A percentile compares a stretch with the other conserved stretches of the same genome.
Evolutionary conservation across 306 rosid genomes (phyloP).

Genomic region (Fagus crenata): DNA sequence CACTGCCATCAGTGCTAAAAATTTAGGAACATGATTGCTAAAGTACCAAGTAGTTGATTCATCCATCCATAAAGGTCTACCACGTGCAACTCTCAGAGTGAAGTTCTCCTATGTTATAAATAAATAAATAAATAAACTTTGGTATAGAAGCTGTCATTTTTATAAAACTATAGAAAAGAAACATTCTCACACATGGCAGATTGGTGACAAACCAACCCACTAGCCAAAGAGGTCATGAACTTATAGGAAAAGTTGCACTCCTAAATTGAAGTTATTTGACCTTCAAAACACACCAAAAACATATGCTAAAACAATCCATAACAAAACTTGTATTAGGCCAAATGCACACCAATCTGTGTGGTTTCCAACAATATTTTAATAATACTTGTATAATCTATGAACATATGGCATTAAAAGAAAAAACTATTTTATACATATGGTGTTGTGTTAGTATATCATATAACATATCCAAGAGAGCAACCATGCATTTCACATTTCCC

Average conservation of each 20-base stretch:
- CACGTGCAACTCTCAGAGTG: no score
- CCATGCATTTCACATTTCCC: not conserved
- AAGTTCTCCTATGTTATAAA: no score
- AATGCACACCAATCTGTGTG: not conserved
- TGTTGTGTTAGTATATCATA: not conserved
- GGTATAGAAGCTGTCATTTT: not conserved
- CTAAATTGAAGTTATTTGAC: not conserved
- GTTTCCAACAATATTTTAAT: not conserved
- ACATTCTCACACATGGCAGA: not conserved
- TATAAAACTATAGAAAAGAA: not conserved
- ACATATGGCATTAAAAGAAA: not conserved
- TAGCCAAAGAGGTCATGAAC: not conserved
- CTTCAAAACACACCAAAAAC: not conserved
- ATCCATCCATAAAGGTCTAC: not conserved
- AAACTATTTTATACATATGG: not conserved
- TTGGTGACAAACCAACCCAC: not conserved
- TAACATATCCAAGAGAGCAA: not conserved
- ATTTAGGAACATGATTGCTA: not conserved
- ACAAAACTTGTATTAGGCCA: not conserved
- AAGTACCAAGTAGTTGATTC: not conserved
- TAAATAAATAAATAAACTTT: not conserved
- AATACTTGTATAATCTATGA: not conserved
- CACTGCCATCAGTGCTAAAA: not conserved
- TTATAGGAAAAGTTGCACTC: not conserved
- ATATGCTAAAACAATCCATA: not conserved